Base-by-base conservation (phyloP, 768 basidiomycete species). In the Candolleomyces eurysporus region DNA sequence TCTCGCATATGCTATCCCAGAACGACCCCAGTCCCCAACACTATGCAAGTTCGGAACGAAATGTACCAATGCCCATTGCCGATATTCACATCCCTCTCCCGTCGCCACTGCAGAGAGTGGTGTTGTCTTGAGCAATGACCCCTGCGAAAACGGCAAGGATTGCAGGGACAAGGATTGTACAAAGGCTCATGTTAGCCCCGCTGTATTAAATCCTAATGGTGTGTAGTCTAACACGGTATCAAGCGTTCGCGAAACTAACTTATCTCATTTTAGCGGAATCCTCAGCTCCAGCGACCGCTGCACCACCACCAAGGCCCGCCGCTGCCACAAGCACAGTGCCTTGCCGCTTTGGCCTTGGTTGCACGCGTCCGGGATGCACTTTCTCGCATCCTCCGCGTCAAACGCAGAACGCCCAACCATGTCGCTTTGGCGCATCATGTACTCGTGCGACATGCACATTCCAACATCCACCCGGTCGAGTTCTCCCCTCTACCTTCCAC, bases 91-190 rank as follows among this genome's bases (percentile, higher is more conserved):
- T 73, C 96, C 97, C 5, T 94, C 92, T 9, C 97, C 97, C n/a
- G 93, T 95, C 3, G 96, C 97, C 6, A 97, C 96, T 17, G 82
- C 90, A 36, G 94, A 96, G 76, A 95, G 91, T 67, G 97, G 96
- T 9, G 84, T 99, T 64, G 97, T 98, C 1, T 80, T 99, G 59
- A 96, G 92, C 67, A 94, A 92, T 60, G 96, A 98, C 60, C 80
- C 93, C 19, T 99, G 97, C 73, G 92, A 95, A 67, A 86, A 89
- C 53, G 92, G 92, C 17, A 90, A 88, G 70, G 79, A 89, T 50
- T 99, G 97, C 75, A 88, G 91, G 69, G 94, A 99, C 73, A 88
- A 92, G 71, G 96, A 98, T 73, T 98, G 95, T 72, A 85, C 90
- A 60, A 94, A 93, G 71, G 87, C 87, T 22, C 95, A 98, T 72